A percentile compares a stretch with the other conserved stretches of the same genome.
phyloP scores from a whole-genome alignment of 2,329 filamentous ascomycete species.

The Ophiocordyceps sinensis region DNA sequence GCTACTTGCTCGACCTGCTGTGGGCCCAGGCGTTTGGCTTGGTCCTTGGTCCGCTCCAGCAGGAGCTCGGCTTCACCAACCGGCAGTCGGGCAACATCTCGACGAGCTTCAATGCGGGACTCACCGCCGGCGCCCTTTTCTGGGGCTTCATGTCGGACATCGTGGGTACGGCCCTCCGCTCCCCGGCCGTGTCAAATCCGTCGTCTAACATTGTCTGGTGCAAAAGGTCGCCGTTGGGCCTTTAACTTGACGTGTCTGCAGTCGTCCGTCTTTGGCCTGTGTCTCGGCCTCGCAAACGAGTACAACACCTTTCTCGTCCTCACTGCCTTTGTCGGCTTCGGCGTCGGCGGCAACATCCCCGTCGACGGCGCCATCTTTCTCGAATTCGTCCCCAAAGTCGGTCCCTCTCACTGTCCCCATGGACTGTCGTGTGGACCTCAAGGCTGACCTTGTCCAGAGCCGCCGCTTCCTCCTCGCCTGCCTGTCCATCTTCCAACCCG shows the following conservation, averaged over 20 bases:
- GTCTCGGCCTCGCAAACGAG: conserved; percentile 31
- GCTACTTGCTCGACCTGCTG: conserved; percentile 39
- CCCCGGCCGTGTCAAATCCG: too few species aligned
- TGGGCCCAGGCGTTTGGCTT: conserved; percentile 46
- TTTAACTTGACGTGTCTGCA: conserved; percentile 45
- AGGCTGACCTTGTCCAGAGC: conserved; percentile 10
- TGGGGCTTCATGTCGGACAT: conserved; percentile 43
- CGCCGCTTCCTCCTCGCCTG: conserved; percentile 35
- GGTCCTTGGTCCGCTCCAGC: conserved; percentile 35
- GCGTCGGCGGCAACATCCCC: conserved; percentile 38
- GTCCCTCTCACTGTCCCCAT: neutral
- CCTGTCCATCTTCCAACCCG: conserved; percentile 39
- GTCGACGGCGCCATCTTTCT: conserved; percentile 41
- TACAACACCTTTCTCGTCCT: conserved; percentile 37
- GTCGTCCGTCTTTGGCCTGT: conserved; percentile 36
- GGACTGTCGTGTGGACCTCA: neutral
- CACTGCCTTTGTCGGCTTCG: conserved; percentile 39
- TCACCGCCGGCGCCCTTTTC: conserved; percentile 39
- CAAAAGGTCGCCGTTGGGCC: conserved; percentile 32
- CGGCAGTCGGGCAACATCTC: conserved; percentile 29
- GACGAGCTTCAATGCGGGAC: conserved; percentile 36
- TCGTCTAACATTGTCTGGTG: too few species aligned
- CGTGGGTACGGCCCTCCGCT: conserved; percentile 12
- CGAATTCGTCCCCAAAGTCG: conserved; percentile 35
- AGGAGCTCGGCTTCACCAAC: conserved; percentile 37